phyloP scores from a whole-genome alignment of 768 basidiomycete genomes.

The Serendipita indica region DNA sequence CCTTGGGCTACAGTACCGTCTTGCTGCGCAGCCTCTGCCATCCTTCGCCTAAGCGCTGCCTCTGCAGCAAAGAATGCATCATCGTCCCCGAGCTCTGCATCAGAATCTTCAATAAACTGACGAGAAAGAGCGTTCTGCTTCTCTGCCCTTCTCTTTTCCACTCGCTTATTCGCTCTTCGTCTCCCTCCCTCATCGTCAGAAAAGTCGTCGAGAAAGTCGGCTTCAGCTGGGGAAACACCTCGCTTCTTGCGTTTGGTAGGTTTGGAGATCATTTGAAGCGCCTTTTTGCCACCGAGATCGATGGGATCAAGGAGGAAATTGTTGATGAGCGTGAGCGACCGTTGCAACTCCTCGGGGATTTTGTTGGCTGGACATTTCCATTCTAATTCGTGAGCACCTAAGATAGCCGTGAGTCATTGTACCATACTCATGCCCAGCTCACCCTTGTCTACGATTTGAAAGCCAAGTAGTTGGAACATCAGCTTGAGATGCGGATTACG shows the following conservation, averaged over 20 bases:
- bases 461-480: slow-evolving; percentile 65
- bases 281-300: slow-evolving; percentile 63
- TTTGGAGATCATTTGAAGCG: slow-evolving; percentile 54
- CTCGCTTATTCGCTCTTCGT: slow-evolving; percentile 23
- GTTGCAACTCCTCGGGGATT: slow-evolving; percentile 49
- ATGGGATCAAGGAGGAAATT: slow-evolving; percentile 74
- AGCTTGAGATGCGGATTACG: slow-evolving; percentile 71
- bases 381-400: slow-evolving; percentile 57
- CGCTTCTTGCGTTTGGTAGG: slow-evolving; percentile 31
- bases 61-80: slow-evolving; percentile 72
- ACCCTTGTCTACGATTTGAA: slow-evolving; percentile 56
- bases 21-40: slow-evolving; percentile 29
- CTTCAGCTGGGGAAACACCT: slow-evolving; percentile 35
- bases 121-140: slow-evolving; percentile 72
- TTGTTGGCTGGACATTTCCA: slow-evolving; percentile 76
- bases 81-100: slow-evolving; percentile 67
- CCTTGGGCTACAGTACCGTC: slow-evolving; percentile 33
- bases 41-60: slow-evolving; percentile 41
- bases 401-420: neutral
- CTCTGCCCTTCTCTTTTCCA: slow-evolving; percentile 45
- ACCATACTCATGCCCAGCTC: slow-evolving; percentile 16
- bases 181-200: slow-evolving; percentile 21
- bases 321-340: slow-evolving; percentile 58
- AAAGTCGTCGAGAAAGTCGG: slow-evolving; percentile 30
- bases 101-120: slow-evolving; percentile 84